Evolutionary conservation across 768 basidiomycete genomes (phyloP), one percentile per base, ranked within the genome.

Genomic region (Lentinula edodes): DNA sequence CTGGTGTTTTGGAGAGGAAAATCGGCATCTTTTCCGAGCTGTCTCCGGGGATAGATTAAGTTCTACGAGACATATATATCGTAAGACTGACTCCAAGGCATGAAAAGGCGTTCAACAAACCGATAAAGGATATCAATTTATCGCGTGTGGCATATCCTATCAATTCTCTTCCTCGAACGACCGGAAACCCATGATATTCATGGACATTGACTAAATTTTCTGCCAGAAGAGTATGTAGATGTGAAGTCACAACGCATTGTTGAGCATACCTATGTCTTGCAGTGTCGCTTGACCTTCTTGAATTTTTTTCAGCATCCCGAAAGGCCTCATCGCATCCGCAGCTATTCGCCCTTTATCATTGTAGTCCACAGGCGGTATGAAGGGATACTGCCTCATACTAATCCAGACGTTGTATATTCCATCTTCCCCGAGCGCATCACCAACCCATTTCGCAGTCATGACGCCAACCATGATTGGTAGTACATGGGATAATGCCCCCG

Each of bases 391-490:
- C 60, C 82, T 78, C 79, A 89, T 81, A 9, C 87, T 83, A 60
- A 89, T 89, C 88, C 88, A 89, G 16, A 81, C 82, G 34, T 84
- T 72, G 67, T 89, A 90, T 51, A 89, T 88, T 15, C 87, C 87
- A 63, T 87, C 86, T 62, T 80, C 82, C 3, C 83, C 84, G 59
- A 88, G 76, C 12, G 86, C 87, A 67, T 90, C 89, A 6, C 84
- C 89, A 9, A 90, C 85, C 85, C 85, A 90, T 75, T 90, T 90
- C 7, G 87, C 78, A 18, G 83, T 82, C 85, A 89, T 88, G 56
- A 90, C 87, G 59, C 83, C 85, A 51, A 90, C 84, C 89, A 90
- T 90, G 69, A 90, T 89, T 15, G 89, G 89, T 36, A 90, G 76
- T n/a, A 90, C 89, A 73, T 90, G 89, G 13, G 88, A 90, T 32